Evolutionary conservation across 2,329 filamentous ascomycete species (phyloP).

Genomic region (Orbilia brochopaga): DNA sequence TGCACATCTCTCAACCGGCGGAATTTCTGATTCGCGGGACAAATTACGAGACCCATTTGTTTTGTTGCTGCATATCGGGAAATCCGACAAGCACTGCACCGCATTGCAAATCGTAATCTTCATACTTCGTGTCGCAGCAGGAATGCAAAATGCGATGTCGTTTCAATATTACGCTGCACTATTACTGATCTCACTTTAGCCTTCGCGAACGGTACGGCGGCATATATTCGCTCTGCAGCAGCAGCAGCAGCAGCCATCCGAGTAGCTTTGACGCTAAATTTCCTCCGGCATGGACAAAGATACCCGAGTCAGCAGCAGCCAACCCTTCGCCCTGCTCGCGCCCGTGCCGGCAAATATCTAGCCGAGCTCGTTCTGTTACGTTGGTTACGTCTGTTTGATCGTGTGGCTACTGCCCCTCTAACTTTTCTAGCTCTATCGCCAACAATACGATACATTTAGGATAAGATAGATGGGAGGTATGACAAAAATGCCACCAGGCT

Average conservation of each 20-base stretch:
- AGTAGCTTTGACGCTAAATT: slow-evolving; percentile 15
- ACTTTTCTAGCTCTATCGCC: slow-evolving; percentile 1
- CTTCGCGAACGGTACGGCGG: background rate
- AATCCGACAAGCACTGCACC: slow-evolving; percentile 13
- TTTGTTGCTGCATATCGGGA: background rate
- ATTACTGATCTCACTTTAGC: slow-evolving; percentile 50
- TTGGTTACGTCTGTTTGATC: slow-evolving; percentile 10
- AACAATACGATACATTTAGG: background rate
- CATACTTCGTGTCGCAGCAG: slow-evolving; percentile 9
- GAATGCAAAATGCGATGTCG: slow-evolving; percentile 24
- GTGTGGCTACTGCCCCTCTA: background rate
- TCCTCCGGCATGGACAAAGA: background rate
- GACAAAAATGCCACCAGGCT: slow-evolving; percentile 23
- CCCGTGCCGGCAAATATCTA: slow-evolving; percentile 45
- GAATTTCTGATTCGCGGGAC: slow-evolving; percentile 38
- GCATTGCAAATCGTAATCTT: slow-evolving; percentile 3
- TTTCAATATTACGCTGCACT: slow-evolving; percentile 48
- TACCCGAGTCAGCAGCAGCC: too few species aligned
- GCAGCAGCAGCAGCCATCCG: slow-evolving; percentile 20
- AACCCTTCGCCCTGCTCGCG: slow-evolving; percentile 9
- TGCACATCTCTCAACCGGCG: background rate
- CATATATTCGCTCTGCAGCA: slow-evolving; percentile 5
- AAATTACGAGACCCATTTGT: slow-evolving; percentile 19
- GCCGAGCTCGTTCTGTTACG: slow-evolving; percentile 41
- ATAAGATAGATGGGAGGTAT: background rate